Conservation (phyloP, 768 basidiomycete species). For the Tylopilus subfusipes region DNA sequence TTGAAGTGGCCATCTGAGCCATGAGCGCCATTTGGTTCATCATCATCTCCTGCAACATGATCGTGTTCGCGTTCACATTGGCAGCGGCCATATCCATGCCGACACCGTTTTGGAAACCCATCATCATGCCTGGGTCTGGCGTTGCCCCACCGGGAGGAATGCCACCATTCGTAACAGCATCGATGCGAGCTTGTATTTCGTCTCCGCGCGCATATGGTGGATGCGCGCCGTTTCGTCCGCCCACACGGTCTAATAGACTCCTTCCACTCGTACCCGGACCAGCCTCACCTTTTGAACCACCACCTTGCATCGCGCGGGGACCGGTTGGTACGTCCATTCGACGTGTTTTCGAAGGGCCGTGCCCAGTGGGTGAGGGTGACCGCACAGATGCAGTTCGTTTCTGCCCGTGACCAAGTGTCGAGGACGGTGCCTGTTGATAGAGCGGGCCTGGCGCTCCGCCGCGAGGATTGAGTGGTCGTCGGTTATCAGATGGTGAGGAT, state of each 20-base stretch:
- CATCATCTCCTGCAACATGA: conserved; percentile 86
- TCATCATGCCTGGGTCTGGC: conserved; percentile 40
- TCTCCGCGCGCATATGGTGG: conserved; percentile 43
- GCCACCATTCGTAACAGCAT: conserved; percentile 65
- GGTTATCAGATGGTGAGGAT: conserved; percentile 12
- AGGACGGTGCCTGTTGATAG: conserved; percentile 73
- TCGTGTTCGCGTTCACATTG: conserved; percentile 62
- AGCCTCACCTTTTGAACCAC: conserved; percentile 16
- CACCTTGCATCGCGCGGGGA: conserved; percentile 72
- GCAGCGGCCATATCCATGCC: conserved; percentile 39
- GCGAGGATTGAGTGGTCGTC: conserved; percentile 47
- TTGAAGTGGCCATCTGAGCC: conserved; percentile 85
- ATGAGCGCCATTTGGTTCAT: conserved; percentile 91
- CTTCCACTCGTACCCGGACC: conserved; percentile 36
- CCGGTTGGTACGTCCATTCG: conserved; percentile 79
- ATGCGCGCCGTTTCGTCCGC: conserved; percentile 44
- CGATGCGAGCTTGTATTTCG: conserved; percentile 76
- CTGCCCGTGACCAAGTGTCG: conserved; percentile 49
- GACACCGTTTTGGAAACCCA: conserved; percentile 44
- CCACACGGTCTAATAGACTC: conserved; percentile 81
- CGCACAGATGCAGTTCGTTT: conserved; percentile 66
- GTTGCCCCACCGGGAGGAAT: conserved; percentile 32
- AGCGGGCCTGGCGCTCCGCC: conserved; percentile 35
- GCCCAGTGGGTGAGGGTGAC: conserved; percentile 60
- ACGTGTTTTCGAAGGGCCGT: conserved; percentile 65